Evolutionary conservation across 305 asterid species (phyloP), one percentile per base, ranked within the genome.

Genomic region (Fraxinus dipetala): DNA sequence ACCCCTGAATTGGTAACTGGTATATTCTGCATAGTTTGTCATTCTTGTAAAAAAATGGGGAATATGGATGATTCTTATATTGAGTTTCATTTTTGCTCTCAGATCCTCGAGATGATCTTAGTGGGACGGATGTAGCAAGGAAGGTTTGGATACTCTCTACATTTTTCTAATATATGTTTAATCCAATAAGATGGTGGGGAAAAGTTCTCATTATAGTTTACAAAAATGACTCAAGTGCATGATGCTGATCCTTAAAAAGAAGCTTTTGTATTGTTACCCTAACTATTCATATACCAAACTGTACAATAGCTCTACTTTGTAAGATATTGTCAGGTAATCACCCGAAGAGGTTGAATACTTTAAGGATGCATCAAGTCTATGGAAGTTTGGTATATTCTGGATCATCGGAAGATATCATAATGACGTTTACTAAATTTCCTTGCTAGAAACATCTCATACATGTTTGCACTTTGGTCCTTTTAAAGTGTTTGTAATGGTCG

Each of bases 31-130:
- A 76, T 1, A 9, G 38, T 35, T 45, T 61, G 20, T 20, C 65
- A 7, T 35, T 69, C 79, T 11, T 54, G 70, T 30, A 32, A 70
- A 30, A 31, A n/a, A 7, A 56, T 75, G 24, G 9, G n/a, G 67
- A 70, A 34, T 69, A 24, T 74, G 31, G 67, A 77, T 51, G 63
- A 35, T 83, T 81, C 84, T 83, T 43, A 88, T 79, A 82, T 80
- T 26, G 70, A 72, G 76, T 81, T 78, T 86, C 26, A 61, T 75
- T 40, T 79, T 83, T 81, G 61, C 79, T 82, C 24, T 82, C 94
- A 95, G 99, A 95, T 90, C 99, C 99, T 80, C 92, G 99, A 45
- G 99, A 95, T 83, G 98, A 95, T 89, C 98, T 95, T 74, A 85
- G 99, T 9, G 99, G 99, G 81, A 92, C 91, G 96, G 99, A 95